Conservation (phyloP, 352 stramenopile species). For the Halophytophthora polymorphica region DNA sequence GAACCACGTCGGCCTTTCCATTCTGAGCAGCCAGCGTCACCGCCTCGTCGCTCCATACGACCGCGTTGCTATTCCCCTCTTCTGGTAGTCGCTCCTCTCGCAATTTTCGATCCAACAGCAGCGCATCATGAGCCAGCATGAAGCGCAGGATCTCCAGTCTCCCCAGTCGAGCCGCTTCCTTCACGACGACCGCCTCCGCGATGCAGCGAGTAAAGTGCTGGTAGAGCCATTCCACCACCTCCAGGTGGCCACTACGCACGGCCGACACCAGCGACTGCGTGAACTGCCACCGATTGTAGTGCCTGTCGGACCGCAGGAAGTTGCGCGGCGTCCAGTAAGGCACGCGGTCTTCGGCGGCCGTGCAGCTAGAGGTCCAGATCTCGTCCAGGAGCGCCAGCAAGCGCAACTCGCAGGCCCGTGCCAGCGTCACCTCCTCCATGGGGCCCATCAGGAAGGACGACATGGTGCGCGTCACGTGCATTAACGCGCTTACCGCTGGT, state of each 20-base stretch:
- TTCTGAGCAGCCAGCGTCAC: no score
- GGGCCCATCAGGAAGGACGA: no score
- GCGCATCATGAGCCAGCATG: constrained; percentile 4
- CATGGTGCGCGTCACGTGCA: no score
- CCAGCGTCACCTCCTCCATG: no score
- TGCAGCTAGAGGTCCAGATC: constrained; percentile 8
- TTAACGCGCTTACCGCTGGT: no score
- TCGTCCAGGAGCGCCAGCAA: constrained; percentile 7
- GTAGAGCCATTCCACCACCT: constrained; percentile 4
- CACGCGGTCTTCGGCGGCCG: background rate
- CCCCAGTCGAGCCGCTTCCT: background rate
- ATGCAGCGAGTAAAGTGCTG: constrained; percentile 1
- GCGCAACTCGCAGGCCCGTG: constrained; percentile 4
- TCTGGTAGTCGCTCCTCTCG: no score
- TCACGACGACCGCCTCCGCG: background rate
- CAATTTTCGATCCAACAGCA: no score
- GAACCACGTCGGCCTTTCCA: no score
- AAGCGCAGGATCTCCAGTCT: constrained; percentile 6
- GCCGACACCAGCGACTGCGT: constrained; percentile 1
- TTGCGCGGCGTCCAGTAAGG: constrained; percentile 5
- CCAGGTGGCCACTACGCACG: background rate
- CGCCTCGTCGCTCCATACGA: no score
- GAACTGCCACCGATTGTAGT: constrained; percentile 9
- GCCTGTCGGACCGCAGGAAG: constrained; percentile 5
- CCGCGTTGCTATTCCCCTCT: no score